These are phyloP conservation scores for Xylariaceae sp. DNA, from an alignment of 2,329 filamentous ascomycete species.

Conservation along the genomic window DNA sequence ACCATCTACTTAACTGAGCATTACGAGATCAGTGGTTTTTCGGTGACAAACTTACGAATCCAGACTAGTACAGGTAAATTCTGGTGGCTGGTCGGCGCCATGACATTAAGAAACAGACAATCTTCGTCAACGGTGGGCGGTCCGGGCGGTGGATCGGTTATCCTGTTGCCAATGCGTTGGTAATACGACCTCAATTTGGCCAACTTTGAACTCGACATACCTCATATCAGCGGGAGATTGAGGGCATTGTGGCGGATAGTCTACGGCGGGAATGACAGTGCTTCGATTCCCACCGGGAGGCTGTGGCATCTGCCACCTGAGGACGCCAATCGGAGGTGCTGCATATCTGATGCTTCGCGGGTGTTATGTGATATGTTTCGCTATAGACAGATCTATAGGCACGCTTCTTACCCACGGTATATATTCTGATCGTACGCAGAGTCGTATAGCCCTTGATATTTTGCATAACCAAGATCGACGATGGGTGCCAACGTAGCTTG, in stretches of 20 bases:
- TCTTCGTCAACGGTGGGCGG: conserved; percentile 39
- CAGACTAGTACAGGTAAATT: conserved; percentile 44
- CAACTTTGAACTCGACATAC: conserved; percentile 12
- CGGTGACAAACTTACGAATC: conserved; percentile 36
- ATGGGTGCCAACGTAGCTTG: conserved; percentile 19
- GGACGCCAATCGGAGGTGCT: conserved; percentile 39
- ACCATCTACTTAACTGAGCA: conserved; percentile 35
- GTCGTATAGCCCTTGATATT: conserved; percentile 43
- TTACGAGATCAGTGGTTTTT: not conserved
- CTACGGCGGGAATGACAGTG: conserved; percentile 31
- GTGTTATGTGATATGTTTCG: conserved; percentile 8
- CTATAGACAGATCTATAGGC: not conserved
- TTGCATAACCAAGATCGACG: conserved; percentile 44
- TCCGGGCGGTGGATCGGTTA: not conserved
- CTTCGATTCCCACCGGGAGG: conserved; percentile 31
- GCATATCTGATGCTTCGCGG: conserved; percentile 42
- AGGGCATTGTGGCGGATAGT: conserved; percentile 34
- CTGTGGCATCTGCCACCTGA: conserved; percentile 43
- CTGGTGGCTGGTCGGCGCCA: conserved; percentile 36
- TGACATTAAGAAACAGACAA: conserved; percentile 46
- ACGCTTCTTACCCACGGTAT: conserved; percentile 40
- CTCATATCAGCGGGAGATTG: conserved; percentile 25
- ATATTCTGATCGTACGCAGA: conserved; percentile 38
- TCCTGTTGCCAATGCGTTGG: conserved; percentile 7
- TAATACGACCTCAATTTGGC: not conserved